These are phyloP conservation scores for Penicillium flavigenum DNA, from an alignment of 495 filamentous ascomycete species.

Conservation along the genomic window DNA sequence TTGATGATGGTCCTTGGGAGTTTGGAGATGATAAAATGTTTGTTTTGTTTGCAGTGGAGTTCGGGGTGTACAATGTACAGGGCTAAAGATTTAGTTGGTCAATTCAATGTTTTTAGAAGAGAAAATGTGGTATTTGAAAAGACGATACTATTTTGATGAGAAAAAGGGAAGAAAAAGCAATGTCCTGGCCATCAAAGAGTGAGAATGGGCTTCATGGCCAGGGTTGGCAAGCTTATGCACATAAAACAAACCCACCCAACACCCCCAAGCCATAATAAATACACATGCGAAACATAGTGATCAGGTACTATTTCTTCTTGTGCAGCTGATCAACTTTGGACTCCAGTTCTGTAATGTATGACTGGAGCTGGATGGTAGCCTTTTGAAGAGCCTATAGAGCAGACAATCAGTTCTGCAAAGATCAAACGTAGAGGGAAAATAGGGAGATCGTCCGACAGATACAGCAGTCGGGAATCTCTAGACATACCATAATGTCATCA, in stretches of 20 bases:
- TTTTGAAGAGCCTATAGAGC: conserved; percentile 73
- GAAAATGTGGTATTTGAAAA: conserved; percentile 4
- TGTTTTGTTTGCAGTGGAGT: conserved; percentile 31
- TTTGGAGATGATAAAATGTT: conserved; percentile 22
- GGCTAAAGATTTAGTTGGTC: background rate
- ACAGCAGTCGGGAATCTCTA: conserved; percentile 1
- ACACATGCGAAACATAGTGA: background rate
- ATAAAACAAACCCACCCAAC: conserved; percentile 13
- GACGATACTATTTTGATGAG: background rate
- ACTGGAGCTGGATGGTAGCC: conserved; percentile 80
- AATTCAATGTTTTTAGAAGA: background rate
- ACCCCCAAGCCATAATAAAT: conserved; percentile 9
- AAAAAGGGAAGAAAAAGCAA: background rate
- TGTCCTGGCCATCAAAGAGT: background rate
- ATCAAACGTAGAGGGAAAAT: conserved; percentile 10
- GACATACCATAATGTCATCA: conserved; percentile 91
- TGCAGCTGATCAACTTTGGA: conserved; percentile 71
- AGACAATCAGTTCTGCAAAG: conserved; percentile 8
- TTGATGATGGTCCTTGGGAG: background rate
- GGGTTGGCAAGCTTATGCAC: conserved; percentile 7
- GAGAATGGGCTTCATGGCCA: background rate
- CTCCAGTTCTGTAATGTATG: conserved; percentile 78
- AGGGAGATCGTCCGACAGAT: background rate
- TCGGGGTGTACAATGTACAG: background rate
- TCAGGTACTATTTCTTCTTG: conserved; percentile 54